Conservation (phyloP, 2,329 filamentous ascomycete species). For the Teratosphaeria gauchensis region DNA sequence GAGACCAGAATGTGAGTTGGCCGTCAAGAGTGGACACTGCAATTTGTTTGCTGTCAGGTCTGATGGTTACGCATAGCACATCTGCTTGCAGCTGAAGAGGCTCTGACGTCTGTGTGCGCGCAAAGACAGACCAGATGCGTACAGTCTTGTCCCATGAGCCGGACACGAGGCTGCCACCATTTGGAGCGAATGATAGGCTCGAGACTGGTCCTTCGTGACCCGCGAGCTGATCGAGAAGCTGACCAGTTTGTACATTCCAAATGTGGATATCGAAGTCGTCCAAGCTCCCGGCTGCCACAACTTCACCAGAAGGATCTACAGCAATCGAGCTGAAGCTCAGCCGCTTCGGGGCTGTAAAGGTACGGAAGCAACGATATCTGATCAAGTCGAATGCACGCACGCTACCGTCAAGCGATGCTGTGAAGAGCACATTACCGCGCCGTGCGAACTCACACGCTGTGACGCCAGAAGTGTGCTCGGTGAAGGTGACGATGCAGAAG, state of each 20-base stretch:
- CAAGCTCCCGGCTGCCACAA: slow-evolving; percentile 87
- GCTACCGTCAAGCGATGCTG: slow-evolving; percentile 86
- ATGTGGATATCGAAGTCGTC: slow-evolving; percentile 97
- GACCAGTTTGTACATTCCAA: slow-evolving; percentile 96
- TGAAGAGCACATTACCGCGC: slow-evolving; percentile 91
- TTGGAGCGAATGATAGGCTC: slow-evolving; percentile 76
- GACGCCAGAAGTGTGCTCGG: slow-evolving; percentile 88
- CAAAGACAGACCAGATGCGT: slow-evolving; percentile 92
- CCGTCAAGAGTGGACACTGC: slow-evolving; percentile 89
- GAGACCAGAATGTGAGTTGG: slow-evolving; percentile 88
- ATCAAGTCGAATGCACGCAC: slow-evolving; percentile 94
- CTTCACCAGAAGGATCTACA: slow-evolving; percentile 93
- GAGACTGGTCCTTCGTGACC: slow-evolving; percentile 94
- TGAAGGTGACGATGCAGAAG: slow-evolving; percentile 97
- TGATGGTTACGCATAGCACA: slow-evolving; percentile 73
- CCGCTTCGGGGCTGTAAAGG: slow-evolving; percentile 86
- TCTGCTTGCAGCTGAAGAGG: slow-evolving; percentile 87
- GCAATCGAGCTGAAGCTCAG: slow-evolving; percentile 89
- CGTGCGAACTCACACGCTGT: slow-evolving; percentile 93
- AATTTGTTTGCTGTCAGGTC: slow-evolving; percentile 83
- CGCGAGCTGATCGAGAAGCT: slow-evolving; percentile 79
- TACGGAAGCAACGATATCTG: slow-evolving; percentile 91
- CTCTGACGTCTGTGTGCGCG: slow-evolving; percentile 86
- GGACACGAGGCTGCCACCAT: slow-evolving; percentile 73
- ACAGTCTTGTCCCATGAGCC: slow-evolving; percentile 97